These are phyloP conservation scores for Colletotrichum karsti DNA, from an alignment of 2,329 filamentous ascomycete species.

Conservation along the genomic window DNA sequence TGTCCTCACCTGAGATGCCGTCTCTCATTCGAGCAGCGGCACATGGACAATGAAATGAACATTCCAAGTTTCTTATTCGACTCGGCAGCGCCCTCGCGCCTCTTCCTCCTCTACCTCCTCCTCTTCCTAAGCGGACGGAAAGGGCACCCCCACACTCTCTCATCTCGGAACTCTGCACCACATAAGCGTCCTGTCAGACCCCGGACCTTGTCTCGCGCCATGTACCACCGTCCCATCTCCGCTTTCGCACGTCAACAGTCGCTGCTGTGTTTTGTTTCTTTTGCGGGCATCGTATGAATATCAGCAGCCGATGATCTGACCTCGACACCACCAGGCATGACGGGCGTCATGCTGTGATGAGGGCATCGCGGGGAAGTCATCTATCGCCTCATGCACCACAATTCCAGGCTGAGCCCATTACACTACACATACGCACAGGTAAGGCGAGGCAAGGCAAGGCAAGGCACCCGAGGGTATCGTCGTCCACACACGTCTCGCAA, in stretches of 20 bases:
- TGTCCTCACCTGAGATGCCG: background rate
- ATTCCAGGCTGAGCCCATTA: background rate
- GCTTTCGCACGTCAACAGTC: constrained; percentile 23
- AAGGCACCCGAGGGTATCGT: too few species aligned
- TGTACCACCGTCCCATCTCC: constrained; percentile 11
- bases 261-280: constrained; percentile 16
- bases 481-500: background rate
- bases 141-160: constrained; percentile 15
- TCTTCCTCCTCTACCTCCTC: background rate
- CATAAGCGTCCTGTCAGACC: constrained; percentile 14
- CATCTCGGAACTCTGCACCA: constrained; percentile 25
- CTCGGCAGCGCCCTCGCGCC: background rate
- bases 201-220: constrained; percentile 27
- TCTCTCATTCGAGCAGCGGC: background rate
- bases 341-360: constrained; percentile 8
- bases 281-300: constrained; percentile 24
- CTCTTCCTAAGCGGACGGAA: background rate
- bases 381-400: constrained; percentile 1
- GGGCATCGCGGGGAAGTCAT: constrained; percentile 2
- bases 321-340: constrained; percentile 5
- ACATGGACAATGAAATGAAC: background rate
- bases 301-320: constrained; percentile 23
- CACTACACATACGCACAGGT: background rate
- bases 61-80: constrained; percentile 11
- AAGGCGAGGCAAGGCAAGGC: background rate